Base-by-base conservation (phyloP, 2,329 filamentous ascomycete genomes). In the Colletotrichum sublineola region DNA sequence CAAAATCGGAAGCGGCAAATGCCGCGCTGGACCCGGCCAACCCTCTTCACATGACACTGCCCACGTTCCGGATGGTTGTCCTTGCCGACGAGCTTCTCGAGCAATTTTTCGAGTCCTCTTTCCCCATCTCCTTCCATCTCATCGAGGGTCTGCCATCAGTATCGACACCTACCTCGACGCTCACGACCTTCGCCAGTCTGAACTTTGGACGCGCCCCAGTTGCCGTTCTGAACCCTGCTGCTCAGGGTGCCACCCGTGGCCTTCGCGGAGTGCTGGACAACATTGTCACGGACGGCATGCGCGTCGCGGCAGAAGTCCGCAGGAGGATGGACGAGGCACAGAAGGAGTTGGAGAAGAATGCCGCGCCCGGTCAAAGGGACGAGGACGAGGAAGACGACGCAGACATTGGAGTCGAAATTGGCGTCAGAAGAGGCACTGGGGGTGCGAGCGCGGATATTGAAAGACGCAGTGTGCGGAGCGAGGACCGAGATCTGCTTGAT, bases 1-100 rank as follows among this genome's bases (percentile, higher is more conserved):
- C 92, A 9, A 89, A 91, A 77, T 91, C 92, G 1, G 91, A 94
- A 79, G 89, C 93, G 29, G 95, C 95, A 58, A 99, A 99, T 79
- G 91, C 92, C 11, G 96, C 96, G 0, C 88, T 99, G 5, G 95
- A 99, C 79, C 96, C 96, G 3, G 92, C 94, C 36, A 96, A 97
- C 75, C 96, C 96, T 8, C 88, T 99, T 0, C 93, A 98, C 80
- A 98, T 99, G 78, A 98, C 96, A 0, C 88, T 99, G 1, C 96
- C 96, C 1, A 99, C 96, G 0, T 99, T 99, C 88, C 93, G 96
- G 75, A 99, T 99, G 96, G 95, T 99, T 4, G 94, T 99, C 12
- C 90, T 99, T 9, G 96, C 96, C 55, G 96, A 99, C 79, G 96
- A 99, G 81, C 88, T 97, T 0, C 89, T 99, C 7, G 96, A 99